A percentile compares a stretch with the other conserved stretches of the same genome.
Evolutionary conservation across 441 rosid species (phyloP).

Genomic region (Gossypium trilobum): DNA sequence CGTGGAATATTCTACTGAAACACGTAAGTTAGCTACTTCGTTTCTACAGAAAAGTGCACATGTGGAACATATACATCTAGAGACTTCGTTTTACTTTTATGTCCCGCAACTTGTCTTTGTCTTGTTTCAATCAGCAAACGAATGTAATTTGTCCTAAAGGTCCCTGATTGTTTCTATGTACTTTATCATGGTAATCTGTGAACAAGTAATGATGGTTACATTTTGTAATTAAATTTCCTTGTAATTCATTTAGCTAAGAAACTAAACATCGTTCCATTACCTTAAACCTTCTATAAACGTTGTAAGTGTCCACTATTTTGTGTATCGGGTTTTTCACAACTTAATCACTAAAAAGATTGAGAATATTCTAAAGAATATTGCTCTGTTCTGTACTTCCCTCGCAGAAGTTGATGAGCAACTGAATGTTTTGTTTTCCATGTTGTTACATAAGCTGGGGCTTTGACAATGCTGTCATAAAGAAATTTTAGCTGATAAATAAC

Average conservation of each 20-base stretch:
- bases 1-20: conserved; percentile 43
- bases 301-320: background rate
- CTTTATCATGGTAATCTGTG: background rate
- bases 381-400: background rate
- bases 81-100: background rate
- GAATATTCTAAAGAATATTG: background rate
- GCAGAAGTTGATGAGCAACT: background rate
- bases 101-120: background rate
- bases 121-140: background rate
- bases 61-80: background rate
- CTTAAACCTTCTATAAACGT: background rate
- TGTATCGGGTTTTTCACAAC: background rate
- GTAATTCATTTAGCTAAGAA: background rate
- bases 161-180: background rate
- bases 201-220: background rate
- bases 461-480: background rate
- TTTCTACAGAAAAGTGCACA: background rate
- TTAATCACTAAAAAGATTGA: background rate
- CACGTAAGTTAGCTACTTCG: conserved; percentile 35
- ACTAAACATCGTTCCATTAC: background rate
- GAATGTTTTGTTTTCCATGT: background rate
- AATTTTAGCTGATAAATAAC: background rate
- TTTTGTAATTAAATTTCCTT: background rate
- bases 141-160: background rate
- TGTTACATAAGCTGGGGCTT: background rate